Evolutionary conservation across 2,329 filamentous ascomycete species (phyloP).

Genomic region (Pestalotiopsis sp.): DNA sequence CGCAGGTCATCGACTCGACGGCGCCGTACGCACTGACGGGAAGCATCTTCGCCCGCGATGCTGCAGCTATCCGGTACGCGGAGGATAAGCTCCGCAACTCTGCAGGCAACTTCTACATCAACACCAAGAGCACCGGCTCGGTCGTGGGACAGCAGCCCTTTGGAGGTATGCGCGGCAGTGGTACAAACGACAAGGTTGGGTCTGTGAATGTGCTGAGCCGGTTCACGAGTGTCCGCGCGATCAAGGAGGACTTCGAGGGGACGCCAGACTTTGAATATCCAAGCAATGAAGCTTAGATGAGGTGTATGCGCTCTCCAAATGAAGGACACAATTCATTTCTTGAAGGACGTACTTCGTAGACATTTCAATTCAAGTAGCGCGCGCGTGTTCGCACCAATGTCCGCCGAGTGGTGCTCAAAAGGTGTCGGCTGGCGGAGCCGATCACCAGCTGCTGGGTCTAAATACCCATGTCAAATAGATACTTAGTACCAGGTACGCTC

Average conservation of each 20-base stretch:
- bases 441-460: neutral
- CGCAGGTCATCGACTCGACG: slow-evolving; percentile 41
- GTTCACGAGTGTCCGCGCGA: neutral
- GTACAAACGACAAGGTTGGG: slow-evolving; percentile 8
- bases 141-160: slow-evolving; percentile 7
- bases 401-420: neutral
- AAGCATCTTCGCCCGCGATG: slow-evolving; percentile 51
- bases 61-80: slow-evolving; percentile 49
- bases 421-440: neutral
- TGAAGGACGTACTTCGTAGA: too few species aligned
- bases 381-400: neutral
- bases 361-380: neutral
- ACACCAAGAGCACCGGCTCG: slow-evolving; percentile 48
- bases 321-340: neutral
- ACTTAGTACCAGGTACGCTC: neutral
- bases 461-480: too few species aligned
- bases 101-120: slow-evolving; percentile 61
- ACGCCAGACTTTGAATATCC: neutral
- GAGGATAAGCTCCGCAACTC: slow-evolving; percentile 54
- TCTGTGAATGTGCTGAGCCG: slow-evolving; percentile 3
- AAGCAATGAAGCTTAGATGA: neutral
- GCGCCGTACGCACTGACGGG: slow-evolving; percentile 50
- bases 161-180: neutral
- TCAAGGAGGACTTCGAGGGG: slow-evolving; percentile 8
- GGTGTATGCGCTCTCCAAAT: neutral